phyloP scores from a whole-genome alignment of 2,329 filamentous ascomycete species.

The Fusarium tuaranense region DNA sequence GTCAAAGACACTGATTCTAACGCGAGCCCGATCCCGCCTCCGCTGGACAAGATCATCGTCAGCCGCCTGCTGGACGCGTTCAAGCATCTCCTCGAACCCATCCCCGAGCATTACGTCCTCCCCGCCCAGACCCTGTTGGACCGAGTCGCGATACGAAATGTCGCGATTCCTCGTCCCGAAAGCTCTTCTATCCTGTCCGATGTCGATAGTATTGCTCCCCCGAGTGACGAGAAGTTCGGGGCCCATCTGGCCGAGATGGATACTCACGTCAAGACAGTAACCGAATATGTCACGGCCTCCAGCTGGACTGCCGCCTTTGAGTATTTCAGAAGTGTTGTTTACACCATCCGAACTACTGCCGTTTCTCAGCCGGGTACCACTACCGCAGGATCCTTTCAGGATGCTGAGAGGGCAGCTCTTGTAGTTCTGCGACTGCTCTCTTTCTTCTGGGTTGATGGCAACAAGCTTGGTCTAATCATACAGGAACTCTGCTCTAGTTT shows the following conservation, averaged over 20 bases:
- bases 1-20: constrained; percentile 44
- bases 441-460: constrained; percentile 73
- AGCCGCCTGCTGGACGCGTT: constrained; percentile 66
- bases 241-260: constrained; percentile 63
- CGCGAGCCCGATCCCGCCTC: constrained; percentile 46
- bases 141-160: constrained; percentile 56
- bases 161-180: constrained; percentile 49
- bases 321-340: constrained; percentile 65
- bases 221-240: constrained; percentile 44
- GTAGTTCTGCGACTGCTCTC: constrained; percentile 69
- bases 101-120: constrained; percentile 68
- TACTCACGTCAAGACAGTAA: constrained; percentile 64
- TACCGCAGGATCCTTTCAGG: constrained; percentile 51
- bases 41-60: constrained; percentile 64
- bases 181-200: constrained; percentile 30
- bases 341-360: constrained; percentile 60
- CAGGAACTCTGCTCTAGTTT: constrained; percentile 76
- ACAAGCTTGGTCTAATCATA: constrained; percentile 70
- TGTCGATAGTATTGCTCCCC: constrained; percentile 19
- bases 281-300: constrained; percentile 74
- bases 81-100: constrained; percentile 68
- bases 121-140: constrained; percentile 69
- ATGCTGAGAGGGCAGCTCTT: constrained; percentile 65
- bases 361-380: constrained; percentile 54
- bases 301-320: constrained; percentile 72